phyloP scores from a whole-genome alignment of 768 basidiomycete genomes.

The Pleurotus tuber-regium region DNA sequence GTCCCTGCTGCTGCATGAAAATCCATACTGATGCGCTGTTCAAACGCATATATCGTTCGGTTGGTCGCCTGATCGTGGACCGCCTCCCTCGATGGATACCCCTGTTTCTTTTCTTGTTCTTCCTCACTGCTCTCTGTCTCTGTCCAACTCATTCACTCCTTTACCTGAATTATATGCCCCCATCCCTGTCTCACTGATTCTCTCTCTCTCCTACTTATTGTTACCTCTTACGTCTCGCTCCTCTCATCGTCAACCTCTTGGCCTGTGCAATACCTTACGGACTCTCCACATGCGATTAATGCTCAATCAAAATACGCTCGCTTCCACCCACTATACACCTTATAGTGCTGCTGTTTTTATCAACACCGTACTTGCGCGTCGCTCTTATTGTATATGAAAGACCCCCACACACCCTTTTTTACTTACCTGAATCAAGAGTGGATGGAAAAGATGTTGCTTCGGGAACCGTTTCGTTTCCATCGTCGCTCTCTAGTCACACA shows the following conservation, averaged over 20 bases:
- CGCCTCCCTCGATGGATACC: slow-evolving; percentile 14
- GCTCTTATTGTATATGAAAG: too few relatives aligned
- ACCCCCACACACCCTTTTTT: too few relatives aligned
- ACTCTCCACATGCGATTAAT: too few relatives aligned
- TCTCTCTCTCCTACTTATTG: neutral
- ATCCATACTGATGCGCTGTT: slow-evolving; percentile 15
- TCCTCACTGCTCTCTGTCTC: slow-evolving; percentile 17
- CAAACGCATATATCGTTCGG: slow-evolving; percentile 10
- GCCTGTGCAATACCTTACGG: too few relatives aligned
- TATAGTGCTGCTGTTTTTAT: too few relatives aligned
- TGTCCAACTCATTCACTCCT: slow-evolving; percentile 2
- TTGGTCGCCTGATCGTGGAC: slow-evolving; percentile 9
- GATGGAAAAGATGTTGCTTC: too few relatives aligned
- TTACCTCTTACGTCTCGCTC: neutral
- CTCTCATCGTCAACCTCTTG: too few relatives aligned
- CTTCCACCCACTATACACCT: too few relatives aligned
- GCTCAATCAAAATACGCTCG: too few relatives aligned
- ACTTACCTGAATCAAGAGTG: too few relatives aligned
- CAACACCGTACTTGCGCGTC: too few relatives aligned
- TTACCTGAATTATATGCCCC: neutral
- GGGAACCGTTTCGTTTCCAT: too few relatives aligned
- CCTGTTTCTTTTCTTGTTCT: slow-evolving; percentile 17
- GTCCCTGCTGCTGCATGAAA: slow-evolving; percentile 25
- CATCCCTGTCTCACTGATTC: slow-evolving; percentile 5
- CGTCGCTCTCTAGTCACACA: neutral